Base-by-base conservation (phyloP, 352 stramenopile species). In the Globisporangium radiosum region DNA sequence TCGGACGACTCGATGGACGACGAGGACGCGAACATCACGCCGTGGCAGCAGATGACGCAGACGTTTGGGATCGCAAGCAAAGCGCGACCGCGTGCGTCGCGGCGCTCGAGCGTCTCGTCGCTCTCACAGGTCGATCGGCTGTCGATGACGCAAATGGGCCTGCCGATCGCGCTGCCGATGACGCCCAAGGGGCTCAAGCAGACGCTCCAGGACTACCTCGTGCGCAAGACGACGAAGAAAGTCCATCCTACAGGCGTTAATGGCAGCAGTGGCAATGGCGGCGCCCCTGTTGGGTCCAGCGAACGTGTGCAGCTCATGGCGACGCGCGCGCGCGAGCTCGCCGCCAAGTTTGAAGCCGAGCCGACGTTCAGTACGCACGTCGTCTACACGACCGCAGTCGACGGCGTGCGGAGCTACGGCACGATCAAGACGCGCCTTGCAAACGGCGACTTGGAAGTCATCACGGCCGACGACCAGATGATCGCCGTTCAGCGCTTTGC, bases 31-130 rank as follows among this genome's bases (percentile, higher is more conserved):
- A 81, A 60, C 33, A 87, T 92, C 77, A 90, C 82, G 0, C 82
- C 81, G 15, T 92, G 82, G 82, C 82, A 92, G 52, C 82, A 92
- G 63, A 92, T 92, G 80, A 92, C 82, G 1, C 81, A 89, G 47
- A 92, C 80, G 6, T 89, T 92, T 42, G 80, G 82, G 37, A 92
- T 92, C 71, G 2, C 25, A 25, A 69, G 68, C n/a, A 82, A 84
- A 52, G 62, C 72, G 4, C 58, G 62, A 15, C 63, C 66, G 45
- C 66, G 71, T 15, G 73, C 70, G 2, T 66, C 66, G n/a, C 66
- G 77, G 9, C 68, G 81, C 10, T 88, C 78, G 0, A 91, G 78
- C 19, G 62, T 88, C 47, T 91, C 81, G 33, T 81, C 73, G 0
- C 40, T 88, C 19, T 90, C 81, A 15, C 76, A 88, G 57, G 59